Base-by-base conservation (phyloP, 208 protist species). In the Crithidia fasciculata region DNA sequence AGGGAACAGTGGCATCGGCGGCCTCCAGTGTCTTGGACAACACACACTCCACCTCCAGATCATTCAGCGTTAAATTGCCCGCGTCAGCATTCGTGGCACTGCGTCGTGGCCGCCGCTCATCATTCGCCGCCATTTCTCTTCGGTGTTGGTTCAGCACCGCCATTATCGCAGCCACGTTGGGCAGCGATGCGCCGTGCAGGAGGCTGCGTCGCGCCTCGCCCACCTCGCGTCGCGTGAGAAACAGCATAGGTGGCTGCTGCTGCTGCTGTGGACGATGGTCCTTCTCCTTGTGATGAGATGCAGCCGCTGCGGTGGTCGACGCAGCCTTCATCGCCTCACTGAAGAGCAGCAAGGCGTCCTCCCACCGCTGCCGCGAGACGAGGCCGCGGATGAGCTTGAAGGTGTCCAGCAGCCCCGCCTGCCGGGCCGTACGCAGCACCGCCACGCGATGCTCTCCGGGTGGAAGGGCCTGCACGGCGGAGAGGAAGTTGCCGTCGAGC, bases 361-460 rank as follows among this genome's bases (percentile, higher is more conserved):
- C 41, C 82, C 76, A 83, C 56, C 64, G 61, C 28, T 60, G 63
- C 53, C 82, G 74, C 19, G 79, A 84, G 28, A 81, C 36, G 55
- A 90, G 85, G n/a, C 85, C 85, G 19, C 85, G 78, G 40, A 90
- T 76, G 57, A 90, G 75, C 47, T 84, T 85, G 62, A 82, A 87
- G 47, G 55, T 69, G 70, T 90, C 82, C 37, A 90, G 72, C 52
- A 87, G 70, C 41, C 69, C 65, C 16, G 44, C 63, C 5, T 44
- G 16, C 45, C 65, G 71, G 55, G 85, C 85, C 58, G 64, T 45
- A 9, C 57, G 53, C 5, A 90, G 67, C 55, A 85, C 57, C 50
- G 61, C 61, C 18, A 72, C 44, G 5, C 85, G 82, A 4, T 82
- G 80, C 16, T 62, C 45, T 64, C 68, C 64, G 16, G 16, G 63